Base-by-base conservation (phyloP, 495 filamentous ascomycete species). In the Lepraria neglecta region DNA sequence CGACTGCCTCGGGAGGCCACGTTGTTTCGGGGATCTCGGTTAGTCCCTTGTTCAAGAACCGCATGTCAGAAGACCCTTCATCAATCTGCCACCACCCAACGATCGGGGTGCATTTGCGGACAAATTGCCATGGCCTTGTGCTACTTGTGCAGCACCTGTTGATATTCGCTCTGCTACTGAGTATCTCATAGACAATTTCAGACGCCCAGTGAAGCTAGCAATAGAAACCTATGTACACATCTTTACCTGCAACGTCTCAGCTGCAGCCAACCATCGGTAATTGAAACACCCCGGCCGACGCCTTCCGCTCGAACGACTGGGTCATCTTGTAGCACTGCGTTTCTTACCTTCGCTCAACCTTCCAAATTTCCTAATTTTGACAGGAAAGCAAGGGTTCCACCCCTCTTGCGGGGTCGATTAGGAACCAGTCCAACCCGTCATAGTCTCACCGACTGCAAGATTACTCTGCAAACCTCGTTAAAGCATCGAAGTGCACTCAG, bases 201-300 rank as follows among this genome's bases (percentile, higher is more conserved):
- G 12, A 1, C 35, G 12, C 35, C 3, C 35, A 12, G 35, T 38
- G 35, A 38, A 38, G 12, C 4, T 38, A 9, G 12, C 7, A 38
- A 6, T 10, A 7, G 1, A 7, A 7, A 38, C 7, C 5, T 38
- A 7, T 11, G 7, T 6, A 38, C 35, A 38, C 35, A 54, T 19
- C 51, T 35, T 33, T n/a, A 28, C 30, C 33, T 24, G n/a, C 51
- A 35, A 54, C 51, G 15, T 38, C 51, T 54, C 30, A 54, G 51
- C 51, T 54, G 30, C 31, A 19, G 10, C 30, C 31, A 33, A 54
- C 17, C 30, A 24, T 53, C 51, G 51, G 31, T 5, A 53, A 53
- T 19, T 19, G 31, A 19, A 31, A 54, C 15, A 15, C 17, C 30
- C 35, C 14, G n/a, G 28, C 51, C 51, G 31, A 30, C 30, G 11